Percentiles rank a stretch among this genome's conserved stretches.
Conservation (phyloP, 306 rosid species). For the Dicorynia guianensis region DNA sequence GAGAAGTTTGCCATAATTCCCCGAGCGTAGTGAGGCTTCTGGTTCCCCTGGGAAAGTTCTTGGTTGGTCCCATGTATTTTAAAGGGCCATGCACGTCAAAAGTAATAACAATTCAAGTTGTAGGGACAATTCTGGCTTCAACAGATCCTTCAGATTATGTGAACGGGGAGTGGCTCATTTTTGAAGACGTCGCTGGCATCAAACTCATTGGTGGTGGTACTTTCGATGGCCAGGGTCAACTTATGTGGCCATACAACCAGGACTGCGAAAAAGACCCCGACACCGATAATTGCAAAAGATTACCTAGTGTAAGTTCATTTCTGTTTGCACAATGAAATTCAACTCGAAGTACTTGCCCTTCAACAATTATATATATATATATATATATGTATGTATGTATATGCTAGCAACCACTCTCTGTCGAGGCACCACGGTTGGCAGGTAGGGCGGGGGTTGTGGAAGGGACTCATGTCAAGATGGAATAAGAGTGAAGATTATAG, state of each 20-base stretch:
- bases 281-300: conserved; percentile 43
- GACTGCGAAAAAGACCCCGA: conserved; percentile 32
- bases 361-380: too few relatives aligned
- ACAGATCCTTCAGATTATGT: conserved; percentile 53
- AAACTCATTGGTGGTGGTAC: conserved; percentile 68
- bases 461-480: too few relatives aligned
- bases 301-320: conserved; percentile 64
- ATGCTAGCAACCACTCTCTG: too few relatives aligned
- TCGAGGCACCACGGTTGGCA: too few relatives aligned
- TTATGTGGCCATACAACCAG: conserved; percentile 53
- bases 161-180: conserved; percentile 63
- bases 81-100: conserved; percentile 68
- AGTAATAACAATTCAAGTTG: conserved; percentile 64
- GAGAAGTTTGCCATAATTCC: conserved; percentile 56
- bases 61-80: conserved; percentile 56
- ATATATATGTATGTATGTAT: too few relatives aligned
- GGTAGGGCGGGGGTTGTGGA: too few relatives aligned
- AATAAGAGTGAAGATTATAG: too few relatives aligned
- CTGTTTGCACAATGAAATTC: not conserved
- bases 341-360: too few relatives aligned
- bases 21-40: conserved; percentile 49
- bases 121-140: conserved; percentile 61
- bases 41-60: conserved; percentile 63
- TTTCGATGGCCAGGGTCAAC: conserved; percentile 73
- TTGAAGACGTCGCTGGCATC: conserved; percentile 57